Evolutionary conservation across 495 filamentous ascomycete genomes (phyloP).

Genomic region (Beverwykella pulmonaria): DNA sequence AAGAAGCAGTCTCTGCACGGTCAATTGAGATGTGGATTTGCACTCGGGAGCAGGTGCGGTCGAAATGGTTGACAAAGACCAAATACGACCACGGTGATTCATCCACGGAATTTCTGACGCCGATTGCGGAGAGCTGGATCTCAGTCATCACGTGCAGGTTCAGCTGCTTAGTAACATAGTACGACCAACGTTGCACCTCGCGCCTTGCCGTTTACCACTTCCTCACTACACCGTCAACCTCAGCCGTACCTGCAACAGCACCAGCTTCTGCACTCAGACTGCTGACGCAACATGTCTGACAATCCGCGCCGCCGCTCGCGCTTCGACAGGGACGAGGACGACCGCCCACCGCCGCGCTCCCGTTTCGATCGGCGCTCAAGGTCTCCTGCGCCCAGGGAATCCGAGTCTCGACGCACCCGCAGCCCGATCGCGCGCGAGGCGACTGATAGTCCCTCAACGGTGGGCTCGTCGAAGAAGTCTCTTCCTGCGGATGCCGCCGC

Average conservation of each 20-base stretch:
- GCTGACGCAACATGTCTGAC: slow-evolving; percentile 68
- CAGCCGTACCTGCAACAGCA: background rate
- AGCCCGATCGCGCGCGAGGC: slow-evolving; percentile 70
- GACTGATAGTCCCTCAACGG: slow-evolving; percentile 54
- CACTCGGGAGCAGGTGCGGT: slow-evolving; percentile 8
- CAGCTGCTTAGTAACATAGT: background rate
- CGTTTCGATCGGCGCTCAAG: slow-evolving; percentile 86
- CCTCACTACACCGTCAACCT: background rate
- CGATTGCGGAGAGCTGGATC: background rate
- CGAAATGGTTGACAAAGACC: background rate
- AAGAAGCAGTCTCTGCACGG: background rate
- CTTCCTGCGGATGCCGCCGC: slow-evolving; percentile 70
- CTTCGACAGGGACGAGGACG: slow-evolving; percentile 83
- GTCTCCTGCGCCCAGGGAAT: slow-evolving; percentile 71
- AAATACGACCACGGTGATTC: background rate
- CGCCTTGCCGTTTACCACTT: background rate
- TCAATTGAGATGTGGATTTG: slow-evolving; percentile 26
- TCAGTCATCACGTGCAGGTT: background rate
- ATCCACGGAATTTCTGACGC: background rate
- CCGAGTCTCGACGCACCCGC: slow-evolving; percentile 68
- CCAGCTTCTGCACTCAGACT: background rate
- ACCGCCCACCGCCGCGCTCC: slow-evolving; percentile 65
- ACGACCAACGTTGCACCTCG: slow-evolving; percentile 39
- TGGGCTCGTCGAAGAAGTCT: slow-evolving; percentile 50
- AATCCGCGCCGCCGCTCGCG: slow-evolving; percentile 84